Conservation (phyloP, 345 rosid species). For the Gossypium turneri region DNA sequence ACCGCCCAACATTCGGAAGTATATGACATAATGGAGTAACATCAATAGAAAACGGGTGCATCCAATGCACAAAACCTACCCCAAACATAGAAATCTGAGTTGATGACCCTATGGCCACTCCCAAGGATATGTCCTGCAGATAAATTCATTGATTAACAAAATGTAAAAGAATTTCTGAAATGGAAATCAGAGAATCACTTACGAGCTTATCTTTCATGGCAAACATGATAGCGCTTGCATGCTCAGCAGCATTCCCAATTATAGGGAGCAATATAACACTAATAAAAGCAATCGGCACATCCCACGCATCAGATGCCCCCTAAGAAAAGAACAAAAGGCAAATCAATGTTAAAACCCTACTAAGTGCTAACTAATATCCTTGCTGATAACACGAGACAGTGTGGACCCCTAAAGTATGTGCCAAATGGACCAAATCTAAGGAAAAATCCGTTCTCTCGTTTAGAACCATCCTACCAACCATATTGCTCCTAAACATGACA, state of each 20-base stretch:
- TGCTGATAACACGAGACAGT: neutral
- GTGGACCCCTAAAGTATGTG: neutral
- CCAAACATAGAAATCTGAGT: constrained; percentile 96
- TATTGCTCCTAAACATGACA: neutral
- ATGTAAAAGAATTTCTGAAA: neutral
- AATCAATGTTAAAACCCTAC: neutral
- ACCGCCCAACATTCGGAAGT: neutral
- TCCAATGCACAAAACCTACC: constrained; percentile 37
- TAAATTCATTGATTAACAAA: constrained; percentile 7
- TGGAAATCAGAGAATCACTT: constrained; percentile 17
- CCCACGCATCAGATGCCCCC: constrained; percentile 81
- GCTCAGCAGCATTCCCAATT: constrained; percentile 98
- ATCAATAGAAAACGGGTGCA: neutral
- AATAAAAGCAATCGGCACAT: constrained; percentile 75
- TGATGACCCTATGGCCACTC: constrained; percentile 98
- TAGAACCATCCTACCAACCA: neutral
- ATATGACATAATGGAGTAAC: neutral
- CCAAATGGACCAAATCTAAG: neutral
- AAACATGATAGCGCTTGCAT: constrained; percentile 90
- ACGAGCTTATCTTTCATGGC: constrained; percentile 98
- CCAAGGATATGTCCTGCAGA: constrained; percentile 81
- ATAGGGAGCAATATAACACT: constrained; percentile 95
- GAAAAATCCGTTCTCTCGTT: neutral
- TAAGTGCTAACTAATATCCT: neutral
- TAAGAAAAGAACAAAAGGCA: constrained; percentile 24